phyloP scores from a whole-genome alignment of 1,284 basidiomycete genomes.

The Cutaneotrichosporon sp. region DNA sequence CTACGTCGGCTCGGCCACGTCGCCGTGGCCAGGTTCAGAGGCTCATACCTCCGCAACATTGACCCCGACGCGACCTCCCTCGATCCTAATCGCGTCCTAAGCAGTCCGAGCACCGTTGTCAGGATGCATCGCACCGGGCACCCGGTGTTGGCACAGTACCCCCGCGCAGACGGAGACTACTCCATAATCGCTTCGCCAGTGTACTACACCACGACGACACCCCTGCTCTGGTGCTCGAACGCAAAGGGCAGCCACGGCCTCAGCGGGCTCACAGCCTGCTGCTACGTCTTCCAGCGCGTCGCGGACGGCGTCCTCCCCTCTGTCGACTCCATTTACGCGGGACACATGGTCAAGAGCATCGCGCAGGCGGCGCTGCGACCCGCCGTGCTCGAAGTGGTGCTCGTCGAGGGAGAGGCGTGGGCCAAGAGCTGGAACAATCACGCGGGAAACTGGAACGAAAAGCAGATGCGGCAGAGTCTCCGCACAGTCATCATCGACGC shows the following conservation, averaged over 20 bases:
- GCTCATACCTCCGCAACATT: not conserved
- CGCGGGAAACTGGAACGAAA: not conserved
- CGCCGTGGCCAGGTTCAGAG: not conserved
- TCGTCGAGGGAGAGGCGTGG: not conserved
- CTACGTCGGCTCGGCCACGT: not conserved
- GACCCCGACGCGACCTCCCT: not conserved
- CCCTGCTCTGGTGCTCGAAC: not conserved
- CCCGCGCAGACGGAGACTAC: not conserved
- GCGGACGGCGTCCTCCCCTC: not conserved
- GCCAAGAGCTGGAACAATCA: not conserved
- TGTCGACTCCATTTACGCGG: not conserved
- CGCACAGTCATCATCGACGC: not conserved
- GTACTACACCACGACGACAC: not conserved
- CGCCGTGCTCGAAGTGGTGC: not conserved
- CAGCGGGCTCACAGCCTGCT: not conserved
- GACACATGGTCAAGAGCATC: not conserved
- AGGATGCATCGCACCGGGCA: not conserved
- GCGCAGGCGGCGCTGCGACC: not conserved
- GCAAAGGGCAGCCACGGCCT: not conserved
- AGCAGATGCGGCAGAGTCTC: not conserved
- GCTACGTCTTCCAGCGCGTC: not conserved
- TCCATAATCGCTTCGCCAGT: not conserved
- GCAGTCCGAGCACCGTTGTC: not conserved
- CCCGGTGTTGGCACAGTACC: not conserved
- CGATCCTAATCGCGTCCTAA: not conserved